Conservation (phyloP, 495 filamentous ascomycete species). For the Penicillium manginii region DNA sequence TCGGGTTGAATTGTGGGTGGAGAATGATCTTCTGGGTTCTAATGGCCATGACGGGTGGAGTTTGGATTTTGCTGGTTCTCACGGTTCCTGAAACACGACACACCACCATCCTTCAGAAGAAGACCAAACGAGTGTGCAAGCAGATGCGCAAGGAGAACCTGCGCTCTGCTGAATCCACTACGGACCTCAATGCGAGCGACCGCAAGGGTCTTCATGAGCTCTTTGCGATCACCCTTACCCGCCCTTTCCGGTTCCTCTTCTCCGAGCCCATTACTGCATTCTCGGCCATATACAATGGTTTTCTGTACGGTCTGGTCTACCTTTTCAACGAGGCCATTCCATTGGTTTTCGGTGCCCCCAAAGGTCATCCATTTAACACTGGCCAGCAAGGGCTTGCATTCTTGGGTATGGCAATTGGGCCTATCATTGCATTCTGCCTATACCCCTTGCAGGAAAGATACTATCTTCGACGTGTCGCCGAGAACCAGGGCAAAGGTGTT, state of each 20-base stretch:
- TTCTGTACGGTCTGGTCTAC: conserved; percentile 69
- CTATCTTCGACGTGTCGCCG: conserved; percentile 48
- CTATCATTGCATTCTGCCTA: conserved; percentile 42
- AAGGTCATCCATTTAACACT: conserved; percentile 46
- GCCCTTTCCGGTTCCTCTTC: conserved; percentile 52
- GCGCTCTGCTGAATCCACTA: conserved; percentile 47
- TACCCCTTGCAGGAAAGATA: conserved; percentile 51
- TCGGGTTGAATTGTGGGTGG: conserved; percentile 42
- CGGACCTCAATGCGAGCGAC: conserved; percentile 38
- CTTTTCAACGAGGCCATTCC: conserved; percentile 57
- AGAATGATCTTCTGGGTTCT: conserved; percentile 51
- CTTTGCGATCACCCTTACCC: conserved; percentile 54
- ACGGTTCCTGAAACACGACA: conserved; percentile 51
- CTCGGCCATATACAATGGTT: conserved; percentile 61
- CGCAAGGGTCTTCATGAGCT: conserved; percentile 60
- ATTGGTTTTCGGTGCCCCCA: conserved; percentile 45
- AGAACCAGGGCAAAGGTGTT: conserved; percentile 45
- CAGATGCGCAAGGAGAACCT: conserved; percentile 55
- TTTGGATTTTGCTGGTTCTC: conserved; percentile 43
- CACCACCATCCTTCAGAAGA: conserved; percentile 52
- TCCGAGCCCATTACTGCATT: conserved; percentile 58
- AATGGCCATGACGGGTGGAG: conserved; percentile 48
- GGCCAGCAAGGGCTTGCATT: conserved; percentile 44
- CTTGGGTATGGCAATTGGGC: conserved; percentile 47
- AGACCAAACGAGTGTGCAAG: conserved; percentile 51